A percentile compares a stretch with the other conserved stretches of the same genome.
Evolutionary conservation across 2,329 filamentous ascomycete genomes (phyloP).

Genomic region (Plectosphaerella cucumerina): DNA sequence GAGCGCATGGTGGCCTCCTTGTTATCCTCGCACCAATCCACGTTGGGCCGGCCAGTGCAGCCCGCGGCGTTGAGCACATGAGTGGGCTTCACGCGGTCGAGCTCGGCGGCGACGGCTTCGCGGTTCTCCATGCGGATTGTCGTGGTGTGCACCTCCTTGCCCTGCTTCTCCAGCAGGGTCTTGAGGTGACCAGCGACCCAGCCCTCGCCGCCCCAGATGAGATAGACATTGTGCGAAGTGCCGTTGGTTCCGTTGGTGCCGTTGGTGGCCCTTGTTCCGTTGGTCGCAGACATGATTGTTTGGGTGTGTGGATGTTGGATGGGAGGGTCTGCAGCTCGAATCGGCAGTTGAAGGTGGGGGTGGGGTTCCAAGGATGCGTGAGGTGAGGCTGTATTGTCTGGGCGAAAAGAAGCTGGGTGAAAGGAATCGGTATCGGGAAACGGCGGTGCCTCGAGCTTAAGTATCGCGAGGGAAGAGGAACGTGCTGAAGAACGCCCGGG

Average conservation of each 20-base stretch:
- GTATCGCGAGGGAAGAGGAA: no score
- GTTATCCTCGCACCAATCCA: conserved; percentile 70
- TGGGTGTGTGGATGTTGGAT: neutral
- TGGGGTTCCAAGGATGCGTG: no score
- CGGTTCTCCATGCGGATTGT: conserved; percentile 63
- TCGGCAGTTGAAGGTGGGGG: no score
- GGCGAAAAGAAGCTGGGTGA: no score
- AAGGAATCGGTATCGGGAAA: no score
- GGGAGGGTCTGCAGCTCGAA: neutral
- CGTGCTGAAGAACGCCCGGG: no score
- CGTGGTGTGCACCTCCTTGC: conserved; percentile 57
- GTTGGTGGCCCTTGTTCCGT: conserved; percentile 1
- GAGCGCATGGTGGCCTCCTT: conserved; percentile 63
- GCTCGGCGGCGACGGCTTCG: conserved; percentile 49
- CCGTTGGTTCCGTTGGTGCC: conserved; percentile 23
- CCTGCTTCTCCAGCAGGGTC: conserved; percentile 50
- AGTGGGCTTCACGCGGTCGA: conserved; percentile 57
- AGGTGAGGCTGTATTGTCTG: no score
- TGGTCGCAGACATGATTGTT: neutral
- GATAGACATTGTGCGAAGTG: conserved; percentile 38
- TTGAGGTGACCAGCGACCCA: conserved; percentile 62
- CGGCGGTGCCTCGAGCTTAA: no score
- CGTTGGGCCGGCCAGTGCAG: conserved; percentile 62
- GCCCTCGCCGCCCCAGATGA: conserved; percentile 62
- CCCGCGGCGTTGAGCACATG: conserved; percentile 65